phyloP scores from a whole-genome alignment of 805 yeast species.

The Kodamaea lidongshanica region DNA sequence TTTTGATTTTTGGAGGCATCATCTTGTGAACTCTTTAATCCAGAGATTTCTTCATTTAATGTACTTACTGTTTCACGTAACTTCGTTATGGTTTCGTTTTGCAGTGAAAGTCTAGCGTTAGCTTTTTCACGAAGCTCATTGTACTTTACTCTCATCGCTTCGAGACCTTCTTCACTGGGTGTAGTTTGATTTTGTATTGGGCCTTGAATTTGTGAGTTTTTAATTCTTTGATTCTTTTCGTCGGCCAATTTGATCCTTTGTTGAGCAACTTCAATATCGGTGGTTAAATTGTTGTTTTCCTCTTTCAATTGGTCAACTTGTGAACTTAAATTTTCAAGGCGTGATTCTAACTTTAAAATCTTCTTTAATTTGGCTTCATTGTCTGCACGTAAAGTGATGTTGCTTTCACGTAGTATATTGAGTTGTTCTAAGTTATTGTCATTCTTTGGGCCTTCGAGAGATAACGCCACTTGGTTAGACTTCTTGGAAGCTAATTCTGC shows the following conservation, averaged over 20 bases:
- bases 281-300: slow-evolving; percentile 29
- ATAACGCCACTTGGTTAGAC: slow-evolving; percentile 3
- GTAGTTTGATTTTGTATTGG: slow-evolving; percentile 36
- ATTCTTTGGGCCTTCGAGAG: slow-evolving; percentile 16
- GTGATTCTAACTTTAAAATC: slow-evolving; percentile 33
- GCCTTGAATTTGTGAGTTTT: slow-evolving; percentile 29
- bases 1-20: slow-evolving; percentile 12
- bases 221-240: slow-evolving; percentile 58
- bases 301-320: slow-evolving; percentile 43
- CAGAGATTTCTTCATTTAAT: slow-evolving; percentile 18
- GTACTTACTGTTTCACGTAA: slow-evolving; percentile 18
- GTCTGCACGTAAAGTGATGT: slow-evolving; percentile 55
- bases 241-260: slow-evolving; percentile 41
- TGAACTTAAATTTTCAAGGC: slow-evolving; percentile 23
- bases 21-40: no score
- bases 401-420: slow-evolving; percentile 62
- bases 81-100: slow-evolving; percentile 22
- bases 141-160: slow-evolving; percentile 25
- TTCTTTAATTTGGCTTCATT: slow-evolving; percentile 18
- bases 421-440: slow-evolving; percentile 50
- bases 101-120: slow-evolving; percentile 17
- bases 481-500: slow-evolving; percentile 34
- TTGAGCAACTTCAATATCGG: slow-evolving; percentile 42
- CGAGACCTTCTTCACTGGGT: slow-evolving; percentile 17
- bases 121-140: slow-evolving; percentile 25